A percentile compares a stretch with the other conserved stretches of the same genome.
Conservation (phyloP, 345 rosid species). For the Theobroma cacao region DNA sequence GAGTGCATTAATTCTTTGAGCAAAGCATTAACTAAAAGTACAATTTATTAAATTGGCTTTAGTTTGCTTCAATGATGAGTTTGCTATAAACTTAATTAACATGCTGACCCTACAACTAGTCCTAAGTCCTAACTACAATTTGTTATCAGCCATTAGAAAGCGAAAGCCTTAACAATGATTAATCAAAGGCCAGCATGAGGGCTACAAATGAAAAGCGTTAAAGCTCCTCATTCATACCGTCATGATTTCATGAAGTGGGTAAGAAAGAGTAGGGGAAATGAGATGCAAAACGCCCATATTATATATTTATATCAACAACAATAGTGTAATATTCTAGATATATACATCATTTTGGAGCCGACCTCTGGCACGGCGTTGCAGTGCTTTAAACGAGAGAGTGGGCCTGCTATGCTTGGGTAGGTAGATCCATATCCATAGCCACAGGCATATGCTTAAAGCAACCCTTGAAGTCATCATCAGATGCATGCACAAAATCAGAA, state of each 20-base stretch:
- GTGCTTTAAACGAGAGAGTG: conserved; percentile 9
- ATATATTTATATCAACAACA: too few species aligned
- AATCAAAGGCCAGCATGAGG: not conserved
- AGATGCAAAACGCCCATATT: not conserved
- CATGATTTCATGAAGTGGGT: not conserved
- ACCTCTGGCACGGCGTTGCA: not conserved
- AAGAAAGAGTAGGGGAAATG: not conserved
- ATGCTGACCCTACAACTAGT: too few species aligned
- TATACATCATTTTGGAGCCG: not conserved
- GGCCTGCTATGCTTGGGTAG: not conserved
- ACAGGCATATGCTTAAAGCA: not conserved
- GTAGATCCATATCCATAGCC: not conserved
- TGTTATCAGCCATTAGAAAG: not conserved
- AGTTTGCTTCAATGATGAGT: too few species aligned
- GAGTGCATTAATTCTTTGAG: too few species aligned
- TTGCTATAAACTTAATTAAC: too few species aligned
- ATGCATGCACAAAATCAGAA: not conserved
- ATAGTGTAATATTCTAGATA: not conserved
- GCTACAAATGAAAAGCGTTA: not conserved
- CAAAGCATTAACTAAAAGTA: too few species aligned
- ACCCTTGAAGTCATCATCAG: not conserved
- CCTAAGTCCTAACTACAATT: not conserved
- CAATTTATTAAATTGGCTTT: too few species aligned
- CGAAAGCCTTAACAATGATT: not conserved
- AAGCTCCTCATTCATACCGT: not conserved